Percentiles rank a stretch among this genome's conserved stretches.
Evolutionary conservation across 805 yeast species (phyloP).

Genomic region (Tetrapisispora phaffii): DNA sequence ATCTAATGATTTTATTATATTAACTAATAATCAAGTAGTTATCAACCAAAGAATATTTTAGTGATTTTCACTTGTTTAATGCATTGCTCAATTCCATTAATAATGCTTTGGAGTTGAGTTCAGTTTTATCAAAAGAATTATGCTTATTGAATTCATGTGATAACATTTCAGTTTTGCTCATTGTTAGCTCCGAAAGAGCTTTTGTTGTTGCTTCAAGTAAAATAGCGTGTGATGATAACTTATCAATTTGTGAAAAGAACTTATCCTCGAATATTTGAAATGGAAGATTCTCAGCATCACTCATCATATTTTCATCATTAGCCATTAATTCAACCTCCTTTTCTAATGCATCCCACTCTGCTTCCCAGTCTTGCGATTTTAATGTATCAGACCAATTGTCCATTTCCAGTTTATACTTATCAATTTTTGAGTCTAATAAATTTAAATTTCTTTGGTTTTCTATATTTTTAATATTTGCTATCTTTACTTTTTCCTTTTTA

Average conservation of each 20-base stretch:
- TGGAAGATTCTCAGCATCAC: background rate
- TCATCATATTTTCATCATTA: background rate
- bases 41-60: background rate
- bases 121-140: slow-evolving; percentile 2
- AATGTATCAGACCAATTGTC: slow-evolving; percentile 20
- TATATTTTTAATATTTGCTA: slow-evolving; percentile 27
- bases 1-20: background rate
- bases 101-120: slow-evolving; percentile 12
- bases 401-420: slow-evolving; percentile 17
- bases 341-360: slow-evolving; percentile 13
- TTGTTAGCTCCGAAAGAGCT: slow-evolving; percentile 13
- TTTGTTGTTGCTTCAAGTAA: slow-evolving; percentile 18
- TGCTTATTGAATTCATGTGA: slow-evolving; percentile 10
- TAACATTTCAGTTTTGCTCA: slow-evolving; percentile 12
- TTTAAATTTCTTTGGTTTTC: slow-evolving; percentile 22
- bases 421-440: slow-evolving; percentile 17
- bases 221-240: slow-evolving; percentile 17
- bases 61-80: slow-evolving; percentile 4
- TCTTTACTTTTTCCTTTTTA: background rate
- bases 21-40: background rate
- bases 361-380: slow-evolving; percentile 11
- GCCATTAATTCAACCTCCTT: background rate
- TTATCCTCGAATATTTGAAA: slow-evolving; percentile 7
- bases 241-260: slow-evolving; percentile 12
- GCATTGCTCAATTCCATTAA: slow-evolving; percentile 20